Evolutionary conservation across 352 stramenopile species (phyloP).

Genomic region (Globisporangium megalacanthum): DNA sequence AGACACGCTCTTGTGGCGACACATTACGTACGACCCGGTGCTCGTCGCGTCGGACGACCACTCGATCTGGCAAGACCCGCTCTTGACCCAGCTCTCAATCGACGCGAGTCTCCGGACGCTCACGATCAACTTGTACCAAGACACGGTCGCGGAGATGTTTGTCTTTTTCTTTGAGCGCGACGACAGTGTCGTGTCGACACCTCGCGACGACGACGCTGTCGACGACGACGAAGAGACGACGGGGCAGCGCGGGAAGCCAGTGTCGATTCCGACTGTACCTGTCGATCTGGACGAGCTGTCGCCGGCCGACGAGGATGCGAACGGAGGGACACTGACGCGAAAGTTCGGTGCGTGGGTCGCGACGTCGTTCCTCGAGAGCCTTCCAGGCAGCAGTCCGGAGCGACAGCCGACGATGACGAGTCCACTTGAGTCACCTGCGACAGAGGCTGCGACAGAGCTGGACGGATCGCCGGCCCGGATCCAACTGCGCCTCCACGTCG

Average conservation of each 20-base stretch:
- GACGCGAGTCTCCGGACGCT: constrained; percentile 67
- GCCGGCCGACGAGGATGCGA: constrained; percentile 9
- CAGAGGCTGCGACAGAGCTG: constrained; percentile 16
- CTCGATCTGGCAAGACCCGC: constrained; percentile 69
- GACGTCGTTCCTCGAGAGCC: constrained; percentile 51
- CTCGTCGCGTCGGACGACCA: constrained; percentile 24
- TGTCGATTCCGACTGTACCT: not conserved
- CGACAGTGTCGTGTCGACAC: not conserved
- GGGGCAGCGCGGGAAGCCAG: not conserved
- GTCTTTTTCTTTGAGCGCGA: constrained; percentile 69
- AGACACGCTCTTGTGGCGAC: constrained; percentile 37
- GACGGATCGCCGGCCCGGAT: constrained; percentile 39
- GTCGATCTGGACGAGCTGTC: constrained; percentile 12
- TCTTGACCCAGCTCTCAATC: constrained; percentile 64
- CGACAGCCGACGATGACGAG: constrained; percentile 5
- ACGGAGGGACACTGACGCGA: constrained; percentile 35
- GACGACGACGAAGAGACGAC: not conserved
- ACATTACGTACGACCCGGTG: constrained; percentile 33
- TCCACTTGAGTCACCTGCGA: not conserved
- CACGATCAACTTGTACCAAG: constrained; percentile 72
- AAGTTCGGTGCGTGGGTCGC: constrained; percentile 55
- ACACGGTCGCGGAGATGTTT: constrained; percentile 68
- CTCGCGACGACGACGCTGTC: not conserved
- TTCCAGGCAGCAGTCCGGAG: constrained; percentile 11
- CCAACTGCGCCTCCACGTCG: constrained; percentile 70